Evolutionary conservation across 192 early-diverging fungal species (phyloP).

Genomic region (Linderina pennispora): DNA sequence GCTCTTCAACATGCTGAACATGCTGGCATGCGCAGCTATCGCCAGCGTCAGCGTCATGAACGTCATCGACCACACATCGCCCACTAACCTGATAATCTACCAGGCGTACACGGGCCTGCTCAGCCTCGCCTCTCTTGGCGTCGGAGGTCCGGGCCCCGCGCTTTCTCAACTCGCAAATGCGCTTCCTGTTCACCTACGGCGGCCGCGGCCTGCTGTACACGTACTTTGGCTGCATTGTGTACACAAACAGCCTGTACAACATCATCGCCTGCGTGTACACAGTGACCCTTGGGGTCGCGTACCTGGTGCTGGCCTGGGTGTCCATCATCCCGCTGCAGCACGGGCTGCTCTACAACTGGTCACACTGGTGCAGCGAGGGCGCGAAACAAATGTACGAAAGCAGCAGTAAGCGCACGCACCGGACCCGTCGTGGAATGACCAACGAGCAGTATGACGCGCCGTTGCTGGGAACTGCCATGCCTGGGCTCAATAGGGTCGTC

Average conservation of each 20-base stretch:
- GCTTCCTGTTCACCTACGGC: conserved; percentile 51
- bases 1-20: conserved; percentile 42
- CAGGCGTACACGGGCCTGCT: conserved; percentile 44
- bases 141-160: conserved; percentile 45
- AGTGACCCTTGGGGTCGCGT: conserved; percentile 47
- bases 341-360: conserved; percentile 40
- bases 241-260: conserved; percentile 37
- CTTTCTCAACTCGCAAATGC: conserved; percentile 42
- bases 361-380: conserved; percentile 32
- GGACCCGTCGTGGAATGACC: conserved; percentile 32
- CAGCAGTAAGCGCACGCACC: background rate
- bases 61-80: conserved; percentile 28
- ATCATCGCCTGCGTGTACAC: conserved; percentile 46
- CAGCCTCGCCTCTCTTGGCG: conserved; percentile 39
- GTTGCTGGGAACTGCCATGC: background rate
- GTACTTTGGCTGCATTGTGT: conserved; percentile 56
- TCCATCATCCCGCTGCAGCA: conserved; percentile 34
- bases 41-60: conserved; percentile 36
- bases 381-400: conserved; percentile 6
- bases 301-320: conserved; percentile 50
- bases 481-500: no score
- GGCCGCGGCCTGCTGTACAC: conserved; percentile 54
- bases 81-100: conserved; percentile 49
- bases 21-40: conserved; percentile 32
- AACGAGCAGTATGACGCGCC: background rate